Percentiles rank a stretch among this genome's conserved stretches.
Evolutionary conservation across 805 yeast genomes (phyloP).

Genomic region (Kuraishia piskuri): DNA sequence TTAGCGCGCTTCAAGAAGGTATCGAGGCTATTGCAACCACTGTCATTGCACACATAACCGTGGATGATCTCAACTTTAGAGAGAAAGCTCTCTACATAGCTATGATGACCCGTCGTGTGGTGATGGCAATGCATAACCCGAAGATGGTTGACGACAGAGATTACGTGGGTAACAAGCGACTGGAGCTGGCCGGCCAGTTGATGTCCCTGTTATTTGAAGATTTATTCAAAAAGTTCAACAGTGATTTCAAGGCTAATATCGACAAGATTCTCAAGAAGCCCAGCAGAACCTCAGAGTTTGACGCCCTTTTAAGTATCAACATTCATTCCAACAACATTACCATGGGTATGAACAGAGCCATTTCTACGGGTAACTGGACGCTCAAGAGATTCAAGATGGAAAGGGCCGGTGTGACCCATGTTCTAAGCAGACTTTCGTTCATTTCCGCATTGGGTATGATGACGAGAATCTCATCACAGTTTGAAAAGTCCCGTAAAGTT

Average conservation of each 20-base stretch:
- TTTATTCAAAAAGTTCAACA: constrained; percentile 91
- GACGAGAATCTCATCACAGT: constrained; percentile 99
- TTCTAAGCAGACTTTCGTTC: constrained; percentile 81
- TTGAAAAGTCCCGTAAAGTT: constrained; percentile 95
- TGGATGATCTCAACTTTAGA: constrained; percentile 97
- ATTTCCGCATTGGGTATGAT: constrained; percentile 97
- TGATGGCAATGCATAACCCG: constrained; percentile 82
- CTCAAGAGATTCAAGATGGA: constrained; percentile 98
- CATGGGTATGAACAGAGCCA: constrained; percentile 90
- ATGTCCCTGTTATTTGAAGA: constrained; percentile 94
- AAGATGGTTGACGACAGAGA: constrained; percentile 76
- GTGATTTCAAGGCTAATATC: constrained; percentile 88
- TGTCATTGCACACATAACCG: constrained; percentile 87
- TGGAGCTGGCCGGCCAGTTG: constrained; percentile 95
- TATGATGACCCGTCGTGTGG: constrained; percentile 95
- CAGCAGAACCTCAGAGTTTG: constrained; percentile 89
- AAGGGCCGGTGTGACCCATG: constrained; percentile 98
- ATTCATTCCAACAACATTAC: constrained; percentile 92
- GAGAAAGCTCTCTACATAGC: constrained; percentile 95
- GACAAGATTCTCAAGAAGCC: constrained; percentile 93
- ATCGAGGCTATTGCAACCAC: constrained; percentile 90
- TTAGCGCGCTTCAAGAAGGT: constrained; percentile 84
- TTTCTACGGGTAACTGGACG: constrained; percentile 98
- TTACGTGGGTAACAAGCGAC: constrained; percentile 88
- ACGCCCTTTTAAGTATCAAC: constrained; percentile 81